phyloP scores from a whole-genome alignment of 2,329 filamentous ascomycete genomes.

The Colletotrichum acutatum region DNA sequence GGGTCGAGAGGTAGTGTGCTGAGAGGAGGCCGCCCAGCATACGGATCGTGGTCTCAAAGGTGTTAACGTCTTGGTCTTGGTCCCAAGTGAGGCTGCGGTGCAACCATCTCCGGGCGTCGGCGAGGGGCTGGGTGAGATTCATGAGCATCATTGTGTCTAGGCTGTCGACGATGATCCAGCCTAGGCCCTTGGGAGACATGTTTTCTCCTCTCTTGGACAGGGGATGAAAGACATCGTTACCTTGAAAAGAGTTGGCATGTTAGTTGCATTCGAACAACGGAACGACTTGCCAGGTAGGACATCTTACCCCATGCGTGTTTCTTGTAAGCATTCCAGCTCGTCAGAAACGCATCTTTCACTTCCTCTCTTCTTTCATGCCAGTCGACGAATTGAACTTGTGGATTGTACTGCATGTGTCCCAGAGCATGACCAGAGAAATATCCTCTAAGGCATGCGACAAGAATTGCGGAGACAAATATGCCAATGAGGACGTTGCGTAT shows the following conservation, averaged over 20 bases:
- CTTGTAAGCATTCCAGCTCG: constrained; percentile 93
- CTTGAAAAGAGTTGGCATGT: constrained; percentile 38
- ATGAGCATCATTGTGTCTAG: constrained; percentile 83
- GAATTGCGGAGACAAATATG: background rate
- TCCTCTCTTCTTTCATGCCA: constrained; percentile 83
- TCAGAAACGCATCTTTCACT: constrained; percentile 87
- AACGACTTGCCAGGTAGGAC: background rate
- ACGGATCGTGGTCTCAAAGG: constrained; percentile 81
- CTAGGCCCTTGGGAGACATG: constrained; percentile 77
- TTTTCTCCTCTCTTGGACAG: constrained; percentile 70
- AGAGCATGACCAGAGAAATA: background rate
- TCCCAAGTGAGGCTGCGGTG: constrained; percentile 73
- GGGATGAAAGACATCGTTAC: constrained; percentile 75
- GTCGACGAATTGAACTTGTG: constrained; percentile 58
- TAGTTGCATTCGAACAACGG: background rate
- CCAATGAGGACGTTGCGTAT: background rate
- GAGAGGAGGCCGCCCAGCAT: constrained; percentile 81
- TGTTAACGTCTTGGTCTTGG: constrained; percentile 79
- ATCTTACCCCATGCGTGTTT: constrained; percentile 90
- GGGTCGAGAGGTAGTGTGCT: constrained; percentile 78
- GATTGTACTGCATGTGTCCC: background rate
- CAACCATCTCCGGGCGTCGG: constrained; percentile 77
- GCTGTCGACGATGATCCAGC: constrained; percentile 83
- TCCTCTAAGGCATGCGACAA: background rate
- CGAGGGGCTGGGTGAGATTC: constrained; percentile 77